A percentile compares a stretch with the other conserved stretches of the same genome.
These are phyloP conservation scores for Asclepias syriaca DNA, from an alignment of 257 asterid genomes.

Conservation along the genomic window DNA sequence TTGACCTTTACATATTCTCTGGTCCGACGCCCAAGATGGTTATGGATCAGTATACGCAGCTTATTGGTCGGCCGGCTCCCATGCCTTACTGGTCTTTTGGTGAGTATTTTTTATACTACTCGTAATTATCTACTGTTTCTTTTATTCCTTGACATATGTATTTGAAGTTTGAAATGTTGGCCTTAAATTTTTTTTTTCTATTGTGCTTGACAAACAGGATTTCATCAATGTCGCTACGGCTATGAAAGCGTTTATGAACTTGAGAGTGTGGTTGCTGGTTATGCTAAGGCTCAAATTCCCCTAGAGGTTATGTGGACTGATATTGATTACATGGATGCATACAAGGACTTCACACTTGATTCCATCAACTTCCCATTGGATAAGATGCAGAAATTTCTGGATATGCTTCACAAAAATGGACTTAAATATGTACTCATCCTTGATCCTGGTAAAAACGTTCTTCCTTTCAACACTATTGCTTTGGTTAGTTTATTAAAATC, in stretches of 20 bases:
- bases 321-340: constrained; percentile 88
- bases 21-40: constrained; percentile 79
- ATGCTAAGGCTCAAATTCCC: constrained; percentile 67
- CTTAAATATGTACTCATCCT: constrained; percentile 74
- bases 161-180: background rate
- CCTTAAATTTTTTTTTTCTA: background rate
- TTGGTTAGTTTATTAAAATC: background rate
- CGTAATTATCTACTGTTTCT: background rate
- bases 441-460: constrained; percentile 63
- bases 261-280: constrained; percentile 65
- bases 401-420: constrained; percentile 52
- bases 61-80: constrained; percentile 84
- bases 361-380: constrained; percentile 62
- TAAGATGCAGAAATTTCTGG: constrained; percentile 48
- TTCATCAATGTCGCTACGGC: constrained; percentile 87
- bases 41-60: constrained; percentile 71
- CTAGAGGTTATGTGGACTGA: constrained; percentile 95
- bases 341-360: constrained; percentile 87
- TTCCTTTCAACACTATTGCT: background rate
- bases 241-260: constrained; percentile 61
- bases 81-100: constrained; percentile 98
- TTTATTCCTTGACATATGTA: background rate
- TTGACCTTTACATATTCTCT: constrained; percentile 69
- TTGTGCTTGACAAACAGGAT: constrained; percentile 39
- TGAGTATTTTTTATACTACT: constrained; percentile 21